Evolutionary conservation across 257 asterid species (phyloP).

Genomic region (Scutellaria minor): DNA sequence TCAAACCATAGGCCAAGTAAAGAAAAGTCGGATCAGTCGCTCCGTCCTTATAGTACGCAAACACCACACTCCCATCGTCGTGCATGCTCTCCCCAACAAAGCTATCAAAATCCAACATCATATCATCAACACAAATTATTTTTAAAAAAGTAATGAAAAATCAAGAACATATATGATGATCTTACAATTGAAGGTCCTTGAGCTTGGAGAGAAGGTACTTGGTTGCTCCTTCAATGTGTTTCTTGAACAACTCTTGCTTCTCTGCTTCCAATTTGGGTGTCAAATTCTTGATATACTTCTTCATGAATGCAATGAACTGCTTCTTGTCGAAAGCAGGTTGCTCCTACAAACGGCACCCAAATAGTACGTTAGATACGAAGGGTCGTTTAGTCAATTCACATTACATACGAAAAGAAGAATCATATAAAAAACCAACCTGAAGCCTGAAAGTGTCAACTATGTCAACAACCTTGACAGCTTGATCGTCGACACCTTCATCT

Average conservation of each 20-base stretch:
- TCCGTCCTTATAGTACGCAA: constrained; percentile 61
- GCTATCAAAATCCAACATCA: constrained; percentile 30
- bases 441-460: constrained; percentile 72
- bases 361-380: too few species aligned
- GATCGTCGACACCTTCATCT: constrained; percentile 69
- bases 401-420: too few species aligned
- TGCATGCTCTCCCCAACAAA: constrained; percentile 68
- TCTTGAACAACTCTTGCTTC: constrained; percentile 54
- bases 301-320: constrained; percentile 59
- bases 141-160: not conserved
- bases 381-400: too few species aligned
- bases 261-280: constrained; percentile 47
- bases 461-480: constrained; percentile 63
- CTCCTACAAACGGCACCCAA: constrained; percentile 38
- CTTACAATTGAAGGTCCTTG: constrained; percentile 62
- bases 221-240: constrained; percentile 61
- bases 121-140: not conserved
- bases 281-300: constrained; percentile 58
- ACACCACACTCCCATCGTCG: constrained; percentile 49
- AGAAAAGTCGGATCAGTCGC: constrained; percentile 61
- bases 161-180: not conserved
- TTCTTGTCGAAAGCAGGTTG: constrained; percentile 70
- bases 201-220: constrained; percentile 57
- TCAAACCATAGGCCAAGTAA: constrained; percentile 52
- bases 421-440: constrained; percentile 54